Conservation (phyloP, 2,329 filamentous ascomycete genomes). For the Acephala macrosclerotiorum region DNA sequence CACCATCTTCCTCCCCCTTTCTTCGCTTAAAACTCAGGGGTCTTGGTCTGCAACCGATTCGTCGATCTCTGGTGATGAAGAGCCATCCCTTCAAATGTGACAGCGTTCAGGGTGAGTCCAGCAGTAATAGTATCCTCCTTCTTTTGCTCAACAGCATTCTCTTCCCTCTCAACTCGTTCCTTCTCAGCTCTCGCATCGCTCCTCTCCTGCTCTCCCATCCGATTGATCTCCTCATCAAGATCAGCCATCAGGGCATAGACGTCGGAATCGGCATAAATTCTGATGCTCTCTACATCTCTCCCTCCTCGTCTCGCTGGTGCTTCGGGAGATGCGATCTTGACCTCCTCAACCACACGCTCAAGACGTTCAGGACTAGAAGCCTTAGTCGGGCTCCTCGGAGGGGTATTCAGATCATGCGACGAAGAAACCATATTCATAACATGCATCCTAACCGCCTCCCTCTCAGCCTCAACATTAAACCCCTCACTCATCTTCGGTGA, state of each 20-base stretch:
- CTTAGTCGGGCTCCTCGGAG: constrained; percentile 53
- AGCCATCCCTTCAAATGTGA: constrained; percentile 31
- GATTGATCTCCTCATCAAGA: constrained; percentile 66
- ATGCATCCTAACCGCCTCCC: constrained; percentile 8
- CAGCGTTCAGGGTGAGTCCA: constrained; percentile 25
- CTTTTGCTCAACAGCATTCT: constrained; percentile 17
- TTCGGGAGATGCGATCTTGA: constrained; percentile 34
- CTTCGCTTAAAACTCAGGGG: neutral
- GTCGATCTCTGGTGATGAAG: constrained; percentile 16
- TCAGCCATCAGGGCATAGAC: constrained; percentile 72
- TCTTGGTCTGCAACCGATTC: neutral
- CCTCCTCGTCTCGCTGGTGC: constrained; percentile 19
- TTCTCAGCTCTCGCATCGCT: constrained; percentile 6
- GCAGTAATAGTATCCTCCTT: constrained; percentile 19
- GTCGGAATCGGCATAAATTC: constrained; percentile 72
- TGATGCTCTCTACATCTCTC: constrained; percentile 62
- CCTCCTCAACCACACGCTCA: constrained; percentile 34
- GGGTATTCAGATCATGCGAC: constrained; percentile 32
- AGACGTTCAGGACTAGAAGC: constrained; percentile 33
- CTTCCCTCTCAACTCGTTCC: constrained; percentile 10
- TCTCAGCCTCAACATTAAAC: constrained; percentile 4
- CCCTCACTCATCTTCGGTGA: constrained; percentile 13
- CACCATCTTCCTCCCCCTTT: neutral
- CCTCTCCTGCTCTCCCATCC: constrained; percentile 42
- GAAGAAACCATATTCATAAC: constrained; percentile 8